Conservation (phyloP, 441 rosid species). For the Flueggea neowawraea region DNA sequence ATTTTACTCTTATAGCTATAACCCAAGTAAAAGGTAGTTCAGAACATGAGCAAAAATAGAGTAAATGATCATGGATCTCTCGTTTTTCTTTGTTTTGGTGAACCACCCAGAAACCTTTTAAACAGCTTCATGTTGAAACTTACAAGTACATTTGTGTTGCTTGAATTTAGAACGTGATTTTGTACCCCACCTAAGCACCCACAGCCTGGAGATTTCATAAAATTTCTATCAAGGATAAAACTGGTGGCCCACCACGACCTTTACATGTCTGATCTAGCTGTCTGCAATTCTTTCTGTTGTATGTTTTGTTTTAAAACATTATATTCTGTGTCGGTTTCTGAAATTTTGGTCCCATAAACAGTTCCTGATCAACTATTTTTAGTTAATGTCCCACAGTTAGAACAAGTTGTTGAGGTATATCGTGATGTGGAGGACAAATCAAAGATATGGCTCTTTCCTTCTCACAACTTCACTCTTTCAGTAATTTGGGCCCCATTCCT, state of each 20-base stretch:
- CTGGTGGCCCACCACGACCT: slow-evolving; percentile 16
- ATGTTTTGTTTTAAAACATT: slow-evolving; percentile 8
- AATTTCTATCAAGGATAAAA: neutral
- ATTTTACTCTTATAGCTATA: too few species aligned
- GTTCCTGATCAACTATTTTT: too few species aligned
- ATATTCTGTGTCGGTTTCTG: slow-evolving; percentile 3
- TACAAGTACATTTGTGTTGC: too few species aligned
- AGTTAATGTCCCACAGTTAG: slow-evolving; percentile 48
- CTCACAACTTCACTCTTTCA: slow-evolving; percentile 77
- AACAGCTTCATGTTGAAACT: too few species aligned
- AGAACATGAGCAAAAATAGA: too few species aligned
- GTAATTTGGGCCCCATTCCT: slow-evolving; percentile 88
- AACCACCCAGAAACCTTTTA: too few species aligned
- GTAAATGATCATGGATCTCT: too few species aligned
- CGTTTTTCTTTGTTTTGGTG: too few species aligned
- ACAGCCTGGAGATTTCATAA: neutral
- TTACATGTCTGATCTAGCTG: slow-evolving; percentile 12
- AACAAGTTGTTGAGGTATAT: slow-evolving; percentile 58
- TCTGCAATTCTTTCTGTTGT: slow-evolving; percentile 7
- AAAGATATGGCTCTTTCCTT: slow-evolving; percentile 64
- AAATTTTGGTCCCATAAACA: too few species aligned
- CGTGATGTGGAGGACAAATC: slow-evolving; percentile 67
- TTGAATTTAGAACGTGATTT: too few species aligned
- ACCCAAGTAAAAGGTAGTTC: too few species aligned
- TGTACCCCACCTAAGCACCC: slow-evolving; percentile 8